Evolutionary conservation across 108 stramenopile genomes (phyloP), one percentile per base, ranked within the genome.

Genomic region (Skeletonema menzelii): DNA sequence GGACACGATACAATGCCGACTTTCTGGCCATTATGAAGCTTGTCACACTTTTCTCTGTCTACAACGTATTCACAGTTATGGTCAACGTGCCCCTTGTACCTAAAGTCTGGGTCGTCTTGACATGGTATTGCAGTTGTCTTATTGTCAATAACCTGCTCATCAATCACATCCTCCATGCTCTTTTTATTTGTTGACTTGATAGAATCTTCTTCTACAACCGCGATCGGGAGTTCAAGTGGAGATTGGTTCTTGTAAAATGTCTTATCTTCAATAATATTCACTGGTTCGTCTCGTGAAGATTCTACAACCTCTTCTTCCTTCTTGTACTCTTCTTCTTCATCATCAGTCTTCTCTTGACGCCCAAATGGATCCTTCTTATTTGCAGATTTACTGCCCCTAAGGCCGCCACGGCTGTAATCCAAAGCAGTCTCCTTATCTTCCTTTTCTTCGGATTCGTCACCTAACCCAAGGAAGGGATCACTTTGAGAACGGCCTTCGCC

Each of bases 221-320:
- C 4, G 22, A 19, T 24, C 24, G 49, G 49, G 7, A 53, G 6
- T 53, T 53, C 49, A 20, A 53, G 49, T 22, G 49, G 49, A 53
- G 49, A 53, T 53, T 53, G 49, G 20, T 53, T 53, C 49, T 53
- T 53, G 22, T 53, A 53, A 24, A 53, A 53, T 53, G 49, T 53
- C 1, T 22, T 22, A 22, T 24, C 22, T 53, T 24, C 49, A 6
- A n/a, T 80, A 15, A 75, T 5, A 19, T 77, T 83, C 24, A 69
- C 82, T 3, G 86, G 84, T 46, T 85, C 83, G 13, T 87, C 86
- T 56, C 83, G 86, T 5, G 88, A 86, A 38, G 87, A 89, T 17
- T 87, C 75, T 86, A 84, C 86, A 17, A 69, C 74, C 14, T 86
- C 63, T 38, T 85, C 75, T 47, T 84, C 84, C 5, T 53, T 7